These are phyloP conservation scores for Solioccasus polychromus DNA, from an alignment of 768 basidiomycete species.

Conservation along the genomic window DNA sequence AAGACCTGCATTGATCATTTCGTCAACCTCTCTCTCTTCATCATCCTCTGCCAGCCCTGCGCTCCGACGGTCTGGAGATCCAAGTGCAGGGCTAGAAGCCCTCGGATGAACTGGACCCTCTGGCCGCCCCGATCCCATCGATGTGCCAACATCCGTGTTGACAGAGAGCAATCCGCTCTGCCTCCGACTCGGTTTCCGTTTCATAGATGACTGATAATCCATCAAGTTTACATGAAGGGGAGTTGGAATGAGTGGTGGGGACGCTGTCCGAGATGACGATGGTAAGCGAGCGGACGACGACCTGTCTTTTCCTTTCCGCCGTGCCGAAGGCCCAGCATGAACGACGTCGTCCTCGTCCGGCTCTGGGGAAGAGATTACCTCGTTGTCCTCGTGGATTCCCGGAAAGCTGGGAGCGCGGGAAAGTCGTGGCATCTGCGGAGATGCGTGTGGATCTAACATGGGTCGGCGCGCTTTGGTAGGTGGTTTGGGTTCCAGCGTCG, in stretches of 20 bases:
- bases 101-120: conserved; percentile 46
- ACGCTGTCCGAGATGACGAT: conserved; percentile 41
- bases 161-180: conserved; percentile 57
- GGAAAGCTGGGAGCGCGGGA: conserved; percentile 66
- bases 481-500: conserved; percentile 37
- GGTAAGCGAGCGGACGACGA: conserved; percentile 48
- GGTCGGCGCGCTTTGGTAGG: conserved; percentile 53
- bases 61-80: conserved; percentile 54
- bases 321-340: conserved; percentile 36
- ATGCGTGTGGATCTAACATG: conserved; percentile 38
- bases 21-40: conserved; percentile 46
- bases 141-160: conserved; percentile 28
- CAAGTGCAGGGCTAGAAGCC: conserved; percentile 66
- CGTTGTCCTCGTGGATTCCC: conserved; percentile 67
- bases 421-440: conserved; percentile 53
- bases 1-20: conserved; percentile 15
- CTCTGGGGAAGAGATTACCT: conserved; percentile 42
- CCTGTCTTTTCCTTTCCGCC: conserved; percentile 47
- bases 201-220: conserved; percentile 32
- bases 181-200: conserved; percentile 28
- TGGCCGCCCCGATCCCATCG: conserved; percentile 21
- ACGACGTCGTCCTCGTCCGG: conserved; percentile 41
- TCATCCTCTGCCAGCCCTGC: conserved; percentile 57
- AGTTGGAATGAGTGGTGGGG: conserved; percentile 37
- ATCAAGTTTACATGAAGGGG: conserved; percentile 34